Conservation (phyloP, 257 asterid species). For the Solanum arcanum region DNA sequence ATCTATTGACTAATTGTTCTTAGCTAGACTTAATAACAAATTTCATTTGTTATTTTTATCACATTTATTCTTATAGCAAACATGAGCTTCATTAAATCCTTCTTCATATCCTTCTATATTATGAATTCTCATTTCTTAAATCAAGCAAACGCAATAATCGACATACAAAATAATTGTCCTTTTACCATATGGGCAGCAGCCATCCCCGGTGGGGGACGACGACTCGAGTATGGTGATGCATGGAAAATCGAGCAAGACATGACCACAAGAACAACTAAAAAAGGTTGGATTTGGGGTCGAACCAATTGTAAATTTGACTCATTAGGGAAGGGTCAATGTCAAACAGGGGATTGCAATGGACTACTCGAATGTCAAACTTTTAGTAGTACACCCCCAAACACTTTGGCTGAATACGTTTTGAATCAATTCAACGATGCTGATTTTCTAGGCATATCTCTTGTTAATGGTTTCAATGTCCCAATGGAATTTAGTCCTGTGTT, state of each 20-base stretch:
- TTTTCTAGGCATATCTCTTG: constrained; percentile 15
- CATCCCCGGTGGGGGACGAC: constrained; percentile 9
- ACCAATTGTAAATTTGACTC: constrained; percentile 50
- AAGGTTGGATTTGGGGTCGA: constrained; percentile 44
- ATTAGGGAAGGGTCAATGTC: constrained; percentile 27
- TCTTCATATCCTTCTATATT: constrained; percentile 1
- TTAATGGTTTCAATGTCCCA: constrained; percentile 31
- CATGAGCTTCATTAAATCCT: background rate
- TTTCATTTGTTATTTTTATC: background rate
- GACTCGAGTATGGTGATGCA: constrained; percentile 12
- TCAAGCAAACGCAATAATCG: constrained; percentile 7
- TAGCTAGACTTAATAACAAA: background rate
- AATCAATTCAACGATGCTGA: constrained; percentile 3
- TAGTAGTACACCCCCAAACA: constrained; percentile 21
- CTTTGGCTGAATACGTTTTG: constrained; percentile 29
- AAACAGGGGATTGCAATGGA: constrained; percentile 48
- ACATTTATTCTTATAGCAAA: background rate
- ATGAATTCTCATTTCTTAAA: background rate
- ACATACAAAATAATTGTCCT: constrained; percentile 14
- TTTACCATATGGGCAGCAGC: constrained; percentile 33
- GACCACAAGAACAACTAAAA: background rate
- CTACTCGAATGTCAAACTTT: constrained; percentile 13
- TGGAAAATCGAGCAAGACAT: constrained; percentile 10
- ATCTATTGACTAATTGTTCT: background rate
- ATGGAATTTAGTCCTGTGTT: constrained; percentile 27